Conservation (phyloP, 176 grass and related monocot genomes). For the Eleusine coracana region DNA sequence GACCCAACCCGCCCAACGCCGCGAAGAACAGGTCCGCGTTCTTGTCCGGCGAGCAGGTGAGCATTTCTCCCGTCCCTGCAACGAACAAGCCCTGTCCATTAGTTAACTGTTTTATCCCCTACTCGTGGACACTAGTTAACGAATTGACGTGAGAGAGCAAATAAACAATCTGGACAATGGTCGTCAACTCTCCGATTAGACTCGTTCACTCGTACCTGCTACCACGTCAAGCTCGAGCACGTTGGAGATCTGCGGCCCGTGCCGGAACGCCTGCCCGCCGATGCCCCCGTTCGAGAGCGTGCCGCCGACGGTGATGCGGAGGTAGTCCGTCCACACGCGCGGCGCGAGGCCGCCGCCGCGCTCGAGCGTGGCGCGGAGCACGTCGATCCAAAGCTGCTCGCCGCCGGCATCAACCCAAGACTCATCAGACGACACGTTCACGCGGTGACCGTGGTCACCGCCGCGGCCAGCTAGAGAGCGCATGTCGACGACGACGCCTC, state of each 20-base stretch:
- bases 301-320: constrained; percentile 60
- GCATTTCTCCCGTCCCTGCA: constrained; percentile 23
- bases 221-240: constrained; percentile 73
- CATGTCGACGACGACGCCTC: constrained; percentile 68
- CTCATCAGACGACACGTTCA: neutral
- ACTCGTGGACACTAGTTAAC: neutral
- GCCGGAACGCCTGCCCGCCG: constrained; percentile 65
- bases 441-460: neutral
- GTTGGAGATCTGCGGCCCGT: constrained; percentile 70
- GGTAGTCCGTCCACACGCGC: constrained; percentile 61
- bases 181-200: neutral
- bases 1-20: constrained; percentile 58
- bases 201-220: constrained; percentile 34
- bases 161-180: neutral
- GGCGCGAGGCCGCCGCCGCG: constrained; percentile 18
- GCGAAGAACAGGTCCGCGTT: constrained; percentile 57
- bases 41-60: constrained; percentile 46
- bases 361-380: constrained; percentile 51
- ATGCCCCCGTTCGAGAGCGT: constrained; percentile 83
- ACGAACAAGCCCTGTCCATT: neutral
- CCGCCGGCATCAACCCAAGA: constrained; percentile 47
- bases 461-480: neutral
- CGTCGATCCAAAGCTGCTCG: constrained; percentile 65
- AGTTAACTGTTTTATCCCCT: neutral
- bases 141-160: neutral